These are phyloP conservation scores for Hericium erinaceus DNA, from an alignment of 768 basidiomycete species.

Conservation along the genomic window DNA sequence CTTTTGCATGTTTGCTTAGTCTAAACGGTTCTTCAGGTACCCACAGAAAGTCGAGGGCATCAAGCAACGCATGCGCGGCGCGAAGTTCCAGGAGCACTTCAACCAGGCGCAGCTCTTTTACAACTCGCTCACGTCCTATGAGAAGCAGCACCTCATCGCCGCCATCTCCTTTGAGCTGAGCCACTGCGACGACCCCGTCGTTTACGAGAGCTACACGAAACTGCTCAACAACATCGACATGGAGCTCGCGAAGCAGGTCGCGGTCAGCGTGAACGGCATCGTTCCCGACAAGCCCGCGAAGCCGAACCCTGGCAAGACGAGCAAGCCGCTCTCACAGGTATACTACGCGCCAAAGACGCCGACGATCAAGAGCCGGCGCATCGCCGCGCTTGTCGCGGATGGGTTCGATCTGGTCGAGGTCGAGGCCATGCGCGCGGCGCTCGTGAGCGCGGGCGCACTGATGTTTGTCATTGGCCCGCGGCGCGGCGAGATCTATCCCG, in stretches of 20 bases:
- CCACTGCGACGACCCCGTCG: constrained; percentile 68
- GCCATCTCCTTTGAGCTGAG: constrained; percentile 79
- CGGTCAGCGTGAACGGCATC: constrained; percentile 51
- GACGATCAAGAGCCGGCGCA: constrained; percentile 54
- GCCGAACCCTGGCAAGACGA: constrained; percentile 48
- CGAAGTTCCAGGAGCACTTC: constrained; percentile 75
- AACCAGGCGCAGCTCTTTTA: constrained; percentile 73
- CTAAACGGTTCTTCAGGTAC: constrained; percentile 24
- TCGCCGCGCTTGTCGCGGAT: constrained; percentile 69
- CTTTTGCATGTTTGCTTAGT: no score
- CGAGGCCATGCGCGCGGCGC: constrained; percentile 42
- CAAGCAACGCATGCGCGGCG: constrained; percentile 49
- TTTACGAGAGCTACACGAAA: constrained; percentile 59
- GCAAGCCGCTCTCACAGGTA: constrained; percentile 49
- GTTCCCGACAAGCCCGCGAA: constrained; percentile 43
- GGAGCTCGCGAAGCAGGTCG: constrained; percentile 61
- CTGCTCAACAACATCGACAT: constrained; percentile 66
- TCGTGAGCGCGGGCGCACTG: constrained; percentile 45
- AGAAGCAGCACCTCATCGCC: constrained; percentile 60
- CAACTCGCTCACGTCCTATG: constrained; percentile 63
- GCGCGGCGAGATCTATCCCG: constrained; percentile 43
- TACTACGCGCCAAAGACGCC: constrained; percentile 45
- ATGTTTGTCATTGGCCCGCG: constrained; percentile 58
- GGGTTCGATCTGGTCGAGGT: constrained; percentile 61
- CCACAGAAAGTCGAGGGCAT: constrained; percentile 41